These are phyloP conservation scores for Penicillium sp. DNA, from an alignment of 2,329 filamentous ascomycete species.

Conservation along the genomic window DNA sequence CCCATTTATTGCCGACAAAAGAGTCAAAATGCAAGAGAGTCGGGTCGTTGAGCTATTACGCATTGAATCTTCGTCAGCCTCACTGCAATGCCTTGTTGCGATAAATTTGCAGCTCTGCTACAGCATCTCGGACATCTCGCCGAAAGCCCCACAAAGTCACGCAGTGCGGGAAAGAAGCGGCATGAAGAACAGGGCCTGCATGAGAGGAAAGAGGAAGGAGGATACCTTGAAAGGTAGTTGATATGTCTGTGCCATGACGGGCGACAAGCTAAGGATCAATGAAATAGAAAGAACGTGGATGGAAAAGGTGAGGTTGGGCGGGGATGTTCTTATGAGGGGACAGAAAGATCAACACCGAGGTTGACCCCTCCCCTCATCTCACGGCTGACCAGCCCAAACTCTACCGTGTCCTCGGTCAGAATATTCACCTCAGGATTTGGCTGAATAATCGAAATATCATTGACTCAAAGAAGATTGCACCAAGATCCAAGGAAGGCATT, in stretches of 20 bases:
- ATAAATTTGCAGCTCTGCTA: neutral
- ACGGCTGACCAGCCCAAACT: neutral
- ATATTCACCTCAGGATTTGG: neutral
- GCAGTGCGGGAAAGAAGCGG: neutral
- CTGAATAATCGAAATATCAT: neutral
- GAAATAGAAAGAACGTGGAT: neutral
- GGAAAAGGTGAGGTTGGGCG: neutral
- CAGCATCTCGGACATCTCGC: constrained; percentile 23
- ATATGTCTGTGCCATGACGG: constrained; percentile 40
- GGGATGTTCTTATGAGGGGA: constrained; percentile 6
- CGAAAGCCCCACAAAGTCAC: constrained; percentile 12
- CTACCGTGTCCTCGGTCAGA: neutral
- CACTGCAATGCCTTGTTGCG: neutral
- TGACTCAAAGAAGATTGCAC: neutral
- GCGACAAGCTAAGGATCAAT: neutral
- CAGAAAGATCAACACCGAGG: constrained; percentile 5
- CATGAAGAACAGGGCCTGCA: neutral
- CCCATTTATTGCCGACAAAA: constrained; percentile 55
- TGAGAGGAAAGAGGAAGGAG: neutral
- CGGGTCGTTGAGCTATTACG: constrained; percentile 49
- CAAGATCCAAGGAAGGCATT: neutral
- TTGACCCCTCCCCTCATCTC: constrained; percentile 10
- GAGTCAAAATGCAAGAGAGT: constrained; percentile 56
- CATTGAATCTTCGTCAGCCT: neutral
- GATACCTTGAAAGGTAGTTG: constrained; percentile 45